These are phyloP conservation scores for Flaveria floridana DNA, from an alignment of 140 eudicot species.

Conservation along the genomic window DNA sequence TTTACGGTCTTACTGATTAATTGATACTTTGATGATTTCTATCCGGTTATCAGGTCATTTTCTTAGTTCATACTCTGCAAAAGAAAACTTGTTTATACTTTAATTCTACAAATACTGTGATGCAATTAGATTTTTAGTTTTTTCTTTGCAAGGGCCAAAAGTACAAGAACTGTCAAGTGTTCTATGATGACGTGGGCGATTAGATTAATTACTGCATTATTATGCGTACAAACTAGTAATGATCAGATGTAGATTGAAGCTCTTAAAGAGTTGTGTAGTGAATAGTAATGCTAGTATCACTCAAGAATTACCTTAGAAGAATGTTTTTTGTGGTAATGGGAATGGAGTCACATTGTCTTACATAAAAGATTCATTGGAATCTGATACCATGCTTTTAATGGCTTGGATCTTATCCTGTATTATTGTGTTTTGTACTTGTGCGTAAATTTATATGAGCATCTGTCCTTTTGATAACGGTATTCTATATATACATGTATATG, in stretches of 20 bases:
- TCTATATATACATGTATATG: background rate
- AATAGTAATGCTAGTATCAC: background rate
- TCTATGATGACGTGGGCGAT: background rate
- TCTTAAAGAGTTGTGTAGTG: too few relatives aligned
- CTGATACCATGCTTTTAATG: background rate
- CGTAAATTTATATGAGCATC: background rate
- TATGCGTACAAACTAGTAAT: background rate
- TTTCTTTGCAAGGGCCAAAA: background rate
- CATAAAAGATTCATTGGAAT: background rate
- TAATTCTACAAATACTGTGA: background rate
- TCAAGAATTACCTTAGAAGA: background rate
- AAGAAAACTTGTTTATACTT: too few relatives aligned
- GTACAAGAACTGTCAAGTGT: background rate
- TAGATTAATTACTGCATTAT: background rate
- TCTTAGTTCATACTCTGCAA: background rate
- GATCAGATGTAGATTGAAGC: too few relatives aligned
- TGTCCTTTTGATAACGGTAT: background rate
- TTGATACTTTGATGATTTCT: background rate
- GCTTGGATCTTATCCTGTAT: background rate
- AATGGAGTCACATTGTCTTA: background rate
- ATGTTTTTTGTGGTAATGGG: slow-evolving; percentile 11
- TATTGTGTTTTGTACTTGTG: background rate
- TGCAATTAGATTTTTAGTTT: background rate
- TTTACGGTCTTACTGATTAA: background rate
- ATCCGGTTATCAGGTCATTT: background rate